Evolutionary conservation across 116 monocot genomes (phyloP).

Genomic region (Phalaenopsis hybrid): DNA sequence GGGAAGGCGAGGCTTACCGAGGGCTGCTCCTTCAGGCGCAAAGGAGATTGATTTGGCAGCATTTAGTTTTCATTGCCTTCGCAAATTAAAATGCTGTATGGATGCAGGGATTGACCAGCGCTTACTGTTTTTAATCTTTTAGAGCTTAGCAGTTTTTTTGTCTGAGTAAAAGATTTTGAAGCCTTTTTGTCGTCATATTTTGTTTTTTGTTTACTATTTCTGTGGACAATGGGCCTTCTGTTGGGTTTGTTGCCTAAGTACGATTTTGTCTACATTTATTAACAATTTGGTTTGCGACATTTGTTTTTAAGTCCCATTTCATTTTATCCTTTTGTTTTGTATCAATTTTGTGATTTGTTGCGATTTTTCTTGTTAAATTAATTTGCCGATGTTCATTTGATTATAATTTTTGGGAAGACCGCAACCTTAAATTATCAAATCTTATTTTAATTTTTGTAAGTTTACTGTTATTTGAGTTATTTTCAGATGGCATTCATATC

Average conservation of each 20-base stretch:
- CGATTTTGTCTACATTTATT: background rate
- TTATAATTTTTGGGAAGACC: too few species aligned
- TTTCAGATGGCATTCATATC: background rate
- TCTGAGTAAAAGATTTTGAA: background rate
- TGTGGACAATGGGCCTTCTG: background rate
- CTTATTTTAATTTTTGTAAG: background rate
- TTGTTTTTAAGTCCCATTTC: background rate
- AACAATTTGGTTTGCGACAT: background rate
- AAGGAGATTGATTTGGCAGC: slow-evolving; percentile 20
- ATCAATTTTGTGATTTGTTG: background rate
- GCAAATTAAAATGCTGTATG: background rate
- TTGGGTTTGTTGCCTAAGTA: background rate
- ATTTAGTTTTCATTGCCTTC: background rate
- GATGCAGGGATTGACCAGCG: background rate
- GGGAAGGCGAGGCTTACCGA: slow-evolving; percentile 40
- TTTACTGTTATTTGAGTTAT: background rate
- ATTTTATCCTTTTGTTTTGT: background rate
- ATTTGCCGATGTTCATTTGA: too few species aligned
- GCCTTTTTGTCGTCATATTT: background rate
- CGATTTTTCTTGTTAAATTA: background rate
- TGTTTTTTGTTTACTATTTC: background rate
- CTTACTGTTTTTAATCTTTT: background rate
- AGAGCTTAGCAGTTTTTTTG: background rate
- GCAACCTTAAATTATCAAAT: background rate
- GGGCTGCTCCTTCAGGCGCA: slow-evolving; percentile 44